phyloP scores from a whole-genome alignment of 306 rosid genomes.

The Quillaja saponaria region DNA sequence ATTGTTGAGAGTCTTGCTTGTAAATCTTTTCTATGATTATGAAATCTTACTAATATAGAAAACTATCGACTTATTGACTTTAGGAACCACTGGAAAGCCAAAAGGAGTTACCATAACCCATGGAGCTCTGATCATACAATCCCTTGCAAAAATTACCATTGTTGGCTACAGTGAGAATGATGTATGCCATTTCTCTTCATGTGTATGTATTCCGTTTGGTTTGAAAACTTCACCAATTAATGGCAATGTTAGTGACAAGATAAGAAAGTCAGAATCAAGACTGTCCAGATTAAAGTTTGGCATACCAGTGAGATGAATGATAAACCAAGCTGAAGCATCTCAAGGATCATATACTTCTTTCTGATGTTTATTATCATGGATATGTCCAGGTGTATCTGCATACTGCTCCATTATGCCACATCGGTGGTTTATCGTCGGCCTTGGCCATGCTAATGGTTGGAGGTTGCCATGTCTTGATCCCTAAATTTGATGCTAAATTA shows the following conservation, averaged over 20 bases:
- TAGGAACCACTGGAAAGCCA: conserved; percentile 92
- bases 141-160: conserved; percentile 72
- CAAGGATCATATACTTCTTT: conserved; percentile 10
- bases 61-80: conserved; percentile 20
- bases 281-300: conserved; percentile 5
- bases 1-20: background rate
- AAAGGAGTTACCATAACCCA: conserved; percentile 83
- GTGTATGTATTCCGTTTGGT: conserved; percentile 14
- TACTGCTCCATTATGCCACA: conserved; percentile 88
- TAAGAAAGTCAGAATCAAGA: conserved; percentile 8
- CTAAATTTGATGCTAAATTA: conserved; percentile 66
- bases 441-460: conserved; percentile 80
- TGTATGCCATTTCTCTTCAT: conserved; percentile 50
- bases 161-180: conserved; percentile 83
- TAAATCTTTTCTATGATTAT: background rate
- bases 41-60: conserved; percentile 1
- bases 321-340: conserved; percentile 15
- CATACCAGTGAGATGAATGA: background rate
- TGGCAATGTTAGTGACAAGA: too few species aligned
- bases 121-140: conserved; percentile 70
- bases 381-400: conserved; percentile 73
- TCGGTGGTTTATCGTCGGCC: conserved; percentile 90
- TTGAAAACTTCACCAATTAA: conserved; percentile 11
- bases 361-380: conserved; percentile 10
- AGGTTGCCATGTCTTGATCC: conserved; percentile 76